Evolutionary conservation across 306 rosid genomes (phyloP).

Genomic region (Casuarina glauca): DNA sequence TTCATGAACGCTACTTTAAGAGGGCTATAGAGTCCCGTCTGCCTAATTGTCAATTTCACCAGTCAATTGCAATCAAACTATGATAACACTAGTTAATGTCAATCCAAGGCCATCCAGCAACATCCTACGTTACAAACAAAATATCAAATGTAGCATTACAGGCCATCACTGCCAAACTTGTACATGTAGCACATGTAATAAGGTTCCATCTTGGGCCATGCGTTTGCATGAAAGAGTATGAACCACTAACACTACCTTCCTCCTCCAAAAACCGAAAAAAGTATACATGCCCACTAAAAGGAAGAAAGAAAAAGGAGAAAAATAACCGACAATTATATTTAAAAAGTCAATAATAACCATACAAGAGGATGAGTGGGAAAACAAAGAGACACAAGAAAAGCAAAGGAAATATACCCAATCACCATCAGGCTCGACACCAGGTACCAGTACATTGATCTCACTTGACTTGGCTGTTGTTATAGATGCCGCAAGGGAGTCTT

Average conservation of each 20-base stretch:
- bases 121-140: neutral
- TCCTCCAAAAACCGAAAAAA: neutral
- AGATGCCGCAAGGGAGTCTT: constrained; percentile 74
- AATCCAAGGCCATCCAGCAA: neutral
- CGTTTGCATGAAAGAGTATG: neutral
- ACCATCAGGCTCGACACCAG: constrained; percentile 65
- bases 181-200: neutral
- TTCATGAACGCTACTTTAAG: neutral
- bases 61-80: neutral
- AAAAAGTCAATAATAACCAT: constrained; percentile 1
- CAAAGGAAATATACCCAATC: constrained; percentile 75
- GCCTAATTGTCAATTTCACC: neutral
- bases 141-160: neutral
- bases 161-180: neutral
- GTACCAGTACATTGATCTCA: constrained; percentile 92
- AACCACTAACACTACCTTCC: neutral
- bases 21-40: neutral
- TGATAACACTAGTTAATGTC: neutral
- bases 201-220: neutral
- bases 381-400: constrained; percentile 18
- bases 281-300: neutral
- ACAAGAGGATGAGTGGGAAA: neutral
- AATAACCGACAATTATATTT: neutral
- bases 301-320: constrained; percentile 2
- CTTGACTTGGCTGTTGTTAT: constrained; percentile 95